A percentile compares a stretch with the other conserved stretches of the same genome.
These are phyloP conservation scores for Spergularia bocconei DNA, from an alignment of 148 eudicot species.

Conservation along the genomic window DNA sequence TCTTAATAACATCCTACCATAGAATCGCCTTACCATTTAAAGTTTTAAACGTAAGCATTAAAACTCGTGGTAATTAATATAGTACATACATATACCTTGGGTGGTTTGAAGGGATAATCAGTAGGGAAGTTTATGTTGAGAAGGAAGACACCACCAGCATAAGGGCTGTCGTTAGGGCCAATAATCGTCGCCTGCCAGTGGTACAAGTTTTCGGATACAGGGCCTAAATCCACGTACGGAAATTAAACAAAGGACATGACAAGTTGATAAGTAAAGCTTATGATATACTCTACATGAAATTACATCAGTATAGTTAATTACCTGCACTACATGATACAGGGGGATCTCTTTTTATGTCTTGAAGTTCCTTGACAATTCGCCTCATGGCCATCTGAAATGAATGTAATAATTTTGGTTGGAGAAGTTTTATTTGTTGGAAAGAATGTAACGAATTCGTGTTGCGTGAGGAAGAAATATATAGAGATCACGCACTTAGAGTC, in stretches of 20 bases:
- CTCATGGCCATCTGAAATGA: slow-evolving; percentile 45
- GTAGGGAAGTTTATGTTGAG: slow-evolving; percentile 52
- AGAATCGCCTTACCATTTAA: not conserved
- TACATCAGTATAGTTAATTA: not conserved
- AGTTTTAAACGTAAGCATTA: no score
- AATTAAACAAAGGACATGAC: not conserved
- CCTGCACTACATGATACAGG: slow-evolving; percentile 69
- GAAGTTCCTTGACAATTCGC: slow-evolving; percentile 62
- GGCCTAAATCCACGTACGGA: slow-evolving; percentile 31
- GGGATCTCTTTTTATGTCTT: slow-evolving; percentile 57
- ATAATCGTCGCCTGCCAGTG: slow-evolving; percentile 71
- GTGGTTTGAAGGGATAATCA: slow-evolving; percentile 72
- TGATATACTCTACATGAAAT: no score
- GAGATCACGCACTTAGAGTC: not conserved
- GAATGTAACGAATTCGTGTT: not conserved
- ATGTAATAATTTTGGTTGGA: not conserved
- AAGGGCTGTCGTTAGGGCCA: slow-evolving; percentile 60
- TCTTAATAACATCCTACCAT: not conserved
- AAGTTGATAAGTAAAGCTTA: no score
- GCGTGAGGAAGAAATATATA: slow-evolving; percentile 14
- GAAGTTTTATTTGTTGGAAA: not conserved
- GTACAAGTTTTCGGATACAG: slow-evolving; percentile 49
- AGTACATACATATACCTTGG: slow-evolving; percentile 47
- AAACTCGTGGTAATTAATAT: not conserved
- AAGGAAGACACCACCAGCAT: slow-evolving; percentile 60